These are phyloP conservation scores for Fusarium secorum DNA, from an alignment of 2,329 filamentous ascomycete genomes.

Conservation along the genomic window DNA sequence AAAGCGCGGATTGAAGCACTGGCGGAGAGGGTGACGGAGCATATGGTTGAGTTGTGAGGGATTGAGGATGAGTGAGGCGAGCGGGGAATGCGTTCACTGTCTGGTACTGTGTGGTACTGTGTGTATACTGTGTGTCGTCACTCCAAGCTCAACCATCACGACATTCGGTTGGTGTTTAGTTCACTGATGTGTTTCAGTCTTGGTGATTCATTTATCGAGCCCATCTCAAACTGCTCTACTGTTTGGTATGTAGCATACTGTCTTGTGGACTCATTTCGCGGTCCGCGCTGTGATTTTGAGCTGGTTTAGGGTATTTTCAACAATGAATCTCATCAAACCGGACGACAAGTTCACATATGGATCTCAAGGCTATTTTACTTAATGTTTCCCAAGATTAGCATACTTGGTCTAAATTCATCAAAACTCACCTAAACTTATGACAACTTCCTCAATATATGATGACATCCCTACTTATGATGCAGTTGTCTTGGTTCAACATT, in stretches of 20 bases:
- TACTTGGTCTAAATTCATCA: too few species aligned
- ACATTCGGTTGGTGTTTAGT: neutral
- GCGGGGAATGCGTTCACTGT: neutral
- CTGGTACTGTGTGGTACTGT: neutral
- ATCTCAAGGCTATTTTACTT: too few species aligned
- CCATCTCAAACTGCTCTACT: fast-evolving
- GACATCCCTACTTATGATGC: too few species aligned
- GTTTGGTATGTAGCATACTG: fast-evolving
- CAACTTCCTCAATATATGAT: too few species aligned
- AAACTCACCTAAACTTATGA: too few species aligned
- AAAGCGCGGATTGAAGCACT: neutral
- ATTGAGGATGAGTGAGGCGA: neutral
- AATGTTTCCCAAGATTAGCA: too few species aligned
- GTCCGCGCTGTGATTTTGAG: neutral
- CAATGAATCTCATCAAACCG: neutral
- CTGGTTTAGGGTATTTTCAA: neutral
- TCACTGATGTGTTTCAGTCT: neutral
- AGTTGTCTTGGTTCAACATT: too few species aligned
- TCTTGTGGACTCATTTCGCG: fast-evolving
- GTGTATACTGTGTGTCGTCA: neutral
- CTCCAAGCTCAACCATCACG: neutral
- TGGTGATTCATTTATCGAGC: fast-evolving
- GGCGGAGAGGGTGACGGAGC: neutral
- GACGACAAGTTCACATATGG: too few species aligned
- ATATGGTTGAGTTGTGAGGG: neutral